Conservation (phyloP, 345 rosid species). For the Populus ilicifolia region DNA sequence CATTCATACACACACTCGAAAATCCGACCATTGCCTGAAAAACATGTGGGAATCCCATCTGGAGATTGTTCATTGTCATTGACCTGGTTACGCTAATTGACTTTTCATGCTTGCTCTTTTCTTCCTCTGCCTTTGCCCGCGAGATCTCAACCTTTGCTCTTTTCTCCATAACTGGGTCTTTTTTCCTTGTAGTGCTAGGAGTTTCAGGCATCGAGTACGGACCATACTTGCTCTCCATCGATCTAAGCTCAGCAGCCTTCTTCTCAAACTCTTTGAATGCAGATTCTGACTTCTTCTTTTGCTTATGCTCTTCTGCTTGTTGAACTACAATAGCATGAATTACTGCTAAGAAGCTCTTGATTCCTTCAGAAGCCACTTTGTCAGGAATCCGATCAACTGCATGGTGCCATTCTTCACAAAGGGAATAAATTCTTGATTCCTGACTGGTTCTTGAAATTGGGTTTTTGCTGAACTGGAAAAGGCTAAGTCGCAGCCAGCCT, state of each 20-base stretch:
- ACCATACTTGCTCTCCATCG: slow-evolving; percentile 66
- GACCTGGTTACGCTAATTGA: slow-evolving; percentile 65
- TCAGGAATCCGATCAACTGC: slow-evolving; percentile 85
- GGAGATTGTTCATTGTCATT: slow-evolving; percentile 80
- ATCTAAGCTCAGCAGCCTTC: slow-evolving; percentile 59
- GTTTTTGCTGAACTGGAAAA: slow-evolving; percentile 77
- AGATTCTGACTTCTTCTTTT: slow-evolving; percentile 73
- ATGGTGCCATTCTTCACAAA: slow-evolving; percentile 87
- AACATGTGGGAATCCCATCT: slow-evolving; percentile 90
- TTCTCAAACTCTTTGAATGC: slow-evolving; percentile 65
- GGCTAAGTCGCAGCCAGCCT: slow-evolving; percentile 91
- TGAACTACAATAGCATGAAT: slow-evolving; percentile 85
- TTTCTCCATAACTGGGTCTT: slow-evolving; percentile 63
- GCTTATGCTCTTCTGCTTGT: slow-evolving; percentile 79
- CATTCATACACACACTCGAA: slow-evolving; percentile 89
- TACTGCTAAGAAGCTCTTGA: slow-evolving; percentile 74
- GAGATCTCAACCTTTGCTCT: slow-evolving; percentile 54
- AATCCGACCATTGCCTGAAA: slow-evolving; percentile 90
- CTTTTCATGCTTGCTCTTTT: slow-evolving; percentile 76
- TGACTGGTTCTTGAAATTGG: slow-evolving; percentile 42
- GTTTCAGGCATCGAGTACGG: slow-evolving; percentile 53
- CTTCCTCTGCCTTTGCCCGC: slow-evolving; percentile 77
- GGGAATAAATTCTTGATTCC: slow-evolving; percentile 74
- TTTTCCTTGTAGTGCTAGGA: slow-evolving; percentile 27
- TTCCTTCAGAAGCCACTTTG: slow-evolving; percentile 96